Conservation (phyloP, 148 eudicot genomes). For the Chenopodium suecicum region DNA sequence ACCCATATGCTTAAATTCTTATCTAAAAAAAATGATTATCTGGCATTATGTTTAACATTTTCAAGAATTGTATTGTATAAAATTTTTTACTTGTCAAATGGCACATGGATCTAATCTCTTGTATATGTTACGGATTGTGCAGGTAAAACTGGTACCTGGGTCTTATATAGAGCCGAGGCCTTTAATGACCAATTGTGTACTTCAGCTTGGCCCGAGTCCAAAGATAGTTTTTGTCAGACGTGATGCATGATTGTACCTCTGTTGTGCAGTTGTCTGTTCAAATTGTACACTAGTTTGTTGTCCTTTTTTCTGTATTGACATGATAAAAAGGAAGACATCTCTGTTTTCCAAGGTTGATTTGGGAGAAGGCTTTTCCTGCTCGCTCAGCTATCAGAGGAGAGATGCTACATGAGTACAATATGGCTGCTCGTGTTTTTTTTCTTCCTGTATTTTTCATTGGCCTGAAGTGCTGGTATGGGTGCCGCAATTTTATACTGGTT, state of each 20-base stretch:
- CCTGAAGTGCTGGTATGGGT: conserved; percentile 27
- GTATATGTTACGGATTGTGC: conserved; percentile 14
- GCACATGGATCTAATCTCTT: not conserved
- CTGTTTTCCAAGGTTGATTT: conserved; percentile 10
- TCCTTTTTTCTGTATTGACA: not conserved
- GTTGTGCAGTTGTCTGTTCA: not conserved
- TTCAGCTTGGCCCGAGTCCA: conserved; percentile 47
- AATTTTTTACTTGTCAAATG: no score
- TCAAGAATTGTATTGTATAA: no score
- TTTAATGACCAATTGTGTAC: conserved; percentile 36
- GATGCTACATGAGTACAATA: conserved; percentile 28
- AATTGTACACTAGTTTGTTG: conserved; percentile 7
- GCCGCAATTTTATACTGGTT: conserved; percentile 28
- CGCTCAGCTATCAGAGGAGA: conserved; percentile 30
- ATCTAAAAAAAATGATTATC: no score
- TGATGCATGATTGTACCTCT: conserved; percentile 20
- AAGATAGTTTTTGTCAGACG: conserved; percentile 44
- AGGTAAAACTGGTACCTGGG: conserved; percentile 41
- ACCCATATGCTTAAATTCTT: no score
- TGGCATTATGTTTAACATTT: no score
- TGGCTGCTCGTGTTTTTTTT: conserved; percentile 32
- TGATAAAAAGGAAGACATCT: conserved; percentile 1
- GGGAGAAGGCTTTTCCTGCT: conserved; percentile 29
- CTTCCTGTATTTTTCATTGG: conserved; percentile 26
- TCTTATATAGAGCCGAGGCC: conserved; percentile 33